Evolutionary conservation across 2,329 filamentous ascomycete species (phyloP).

Genomic region (Amesomyces nigricolor): DNA sequence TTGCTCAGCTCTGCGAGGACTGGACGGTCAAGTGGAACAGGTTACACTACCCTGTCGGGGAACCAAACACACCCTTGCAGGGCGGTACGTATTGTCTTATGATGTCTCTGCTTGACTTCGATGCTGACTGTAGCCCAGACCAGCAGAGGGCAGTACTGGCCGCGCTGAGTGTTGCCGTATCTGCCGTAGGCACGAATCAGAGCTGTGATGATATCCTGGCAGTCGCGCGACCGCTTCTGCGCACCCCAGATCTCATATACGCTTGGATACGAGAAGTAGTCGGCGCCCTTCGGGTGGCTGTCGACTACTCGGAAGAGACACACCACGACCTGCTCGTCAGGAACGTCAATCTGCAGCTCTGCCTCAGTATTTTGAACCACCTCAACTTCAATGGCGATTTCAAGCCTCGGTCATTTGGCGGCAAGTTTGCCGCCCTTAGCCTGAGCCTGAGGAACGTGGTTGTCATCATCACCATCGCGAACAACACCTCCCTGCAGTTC

Average conservation of each 20-base stretch:
- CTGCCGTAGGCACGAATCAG: slow-evolving; percentile 41
- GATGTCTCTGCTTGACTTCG: neutral
- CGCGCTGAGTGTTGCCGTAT: slow-evolving; percentile 50
- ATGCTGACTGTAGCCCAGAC: slow-evolving; percentile 32
- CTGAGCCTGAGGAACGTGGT: slow-evolving; percentile 70
- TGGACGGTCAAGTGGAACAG: slow-evolving; percentile 55
- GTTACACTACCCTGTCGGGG: slow-evolving; percentile 44
- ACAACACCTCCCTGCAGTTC: slow-evolving; percentile 48
- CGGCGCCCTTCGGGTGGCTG: slow-evolving; percentile 62
- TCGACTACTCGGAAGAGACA: slow-evolving; percentile 76
- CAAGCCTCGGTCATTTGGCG: slow-evolving; percentile 56
- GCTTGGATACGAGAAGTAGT: slow-evolving; percentile 63
- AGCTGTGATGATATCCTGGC: slow-evolving; percentile 69
- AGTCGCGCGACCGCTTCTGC: slow-evolving; percentile 50
- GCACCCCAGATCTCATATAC: slow-evolving; percentile 50
- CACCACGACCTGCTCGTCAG: slow-evolving; percentile 66
- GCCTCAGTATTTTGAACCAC: slow-evolving; percentile 71
- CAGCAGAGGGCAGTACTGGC: slow-evolving; percentile 55
- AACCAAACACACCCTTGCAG: slow-evolving; percentile 44
- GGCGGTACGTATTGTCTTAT: slow-evolving; percentile 38
- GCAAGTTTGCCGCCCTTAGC: slow-evolving; percentile 69
- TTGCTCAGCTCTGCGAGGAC: slow-evolving; percentile 54
- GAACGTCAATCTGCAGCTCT: slow-evolving; percentile 67
- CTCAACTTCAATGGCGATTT: slow-evolving; percentile 66
- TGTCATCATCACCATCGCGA: slow-evolving; percentile 59